Evolutionary conservation across 148 eudicot genomes (phyloP), one percentile per base, ranked within the genome.

Genomic region (Chenopodium quinoa): DNA sequence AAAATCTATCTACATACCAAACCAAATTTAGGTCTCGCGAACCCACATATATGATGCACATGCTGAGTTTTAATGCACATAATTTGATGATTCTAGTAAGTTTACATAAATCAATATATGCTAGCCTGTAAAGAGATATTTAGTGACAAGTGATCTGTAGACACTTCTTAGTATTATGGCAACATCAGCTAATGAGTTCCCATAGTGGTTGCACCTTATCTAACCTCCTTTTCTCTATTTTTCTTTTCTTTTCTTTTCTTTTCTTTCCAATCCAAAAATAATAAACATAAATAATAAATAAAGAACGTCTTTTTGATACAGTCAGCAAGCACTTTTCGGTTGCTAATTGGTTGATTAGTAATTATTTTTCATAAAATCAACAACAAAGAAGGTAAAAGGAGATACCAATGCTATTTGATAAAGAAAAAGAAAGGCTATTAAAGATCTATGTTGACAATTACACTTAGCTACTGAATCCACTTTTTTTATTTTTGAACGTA

Each of bases 181-280:
- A 81, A 74, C 27, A 54, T 76, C 7, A 71, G 48, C 75, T 58
- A n/a, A 80, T 80, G 70, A 80, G 76, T 80, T 60, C 76, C 81
- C 74, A 80, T 62, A 62, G 82, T 80, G 82, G 82, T 73, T 75
- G 69, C 82, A 80, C 78, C 62, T 80, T 73, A 63, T 80, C 77
- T 80, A 17, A 27, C 7, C 47, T 47, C 58, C 23, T 50, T 31
- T 48, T 44, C 71, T 19, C 31, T 32, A 23, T 27, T 44, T 13
- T 46, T 34, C 48, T 46, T 4, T 46, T 3, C 5, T 40, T 37
- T 40, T 40, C 44, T 6, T 40, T 40, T 40, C 44, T 40, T 40
- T 40, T 40, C 44, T 40, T 40, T 40, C 44, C 44, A 40, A 40
- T 40, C 44, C 44, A 5, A 40, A 40, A 40, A 5, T 40, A 5